Base-by-base conservation (phyloP, 169 alveolate species). In the Plasmodium sp. region DNA sequence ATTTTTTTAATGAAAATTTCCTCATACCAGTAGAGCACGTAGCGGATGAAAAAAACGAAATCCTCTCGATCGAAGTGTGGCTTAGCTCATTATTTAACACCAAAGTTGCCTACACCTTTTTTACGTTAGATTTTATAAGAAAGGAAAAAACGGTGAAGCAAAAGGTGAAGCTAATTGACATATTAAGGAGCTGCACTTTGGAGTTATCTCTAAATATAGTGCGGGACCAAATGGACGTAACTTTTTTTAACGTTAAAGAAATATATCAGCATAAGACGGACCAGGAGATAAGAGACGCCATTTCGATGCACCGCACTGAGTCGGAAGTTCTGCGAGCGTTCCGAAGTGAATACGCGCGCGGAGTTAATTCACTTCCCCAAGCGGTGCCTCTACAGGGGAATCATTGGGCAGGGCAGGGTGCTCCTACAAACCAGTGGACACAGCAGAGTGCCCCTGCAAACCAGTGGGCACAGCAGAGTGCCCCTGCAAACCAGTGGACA, bases 81-180 rank as follows among this genome's bases (percentile, higher is more conserved):
- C 18, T 18, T 9, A 67, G 43, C 41, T 74, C 71, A 6, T 31
- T 85, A 74, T 12, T 85, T 51, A 85, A 85, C 43, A 85, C 41
- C 33, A 74, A 85, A 85, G 31, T 74, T 39, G 93, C 93, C 39
- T 85, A 85, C 27, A 85, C 93, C 6, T 75, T 85, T 85, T 85
- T 85, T 67, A 31, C 77, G 7, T 74, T 85, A 9, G 80, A 85
- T 16, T 22, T 33, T 74, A 85, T 85, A 14, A 67, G 33, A 85
- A 85, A 36, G 43, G 93, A 77, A 75, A 74, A 77, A 85, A 85
- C 43, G 34, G 22, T 77, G 56, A 85, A 45, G 58, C 80, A 85
- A 75, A 85, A 85, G 31, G 80, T 85, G 43, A 34, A 74, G 36
- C 58, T 85, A 16, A 85, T 74, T 74, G 85, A 85, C 9, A 75